Percentiles rank a stretch among this genome's conserved stretches.
Evolutionary conservation across 164 flowering plant genomes (phyloP).

Genomic region (Brasenia schreberi): DNA sequence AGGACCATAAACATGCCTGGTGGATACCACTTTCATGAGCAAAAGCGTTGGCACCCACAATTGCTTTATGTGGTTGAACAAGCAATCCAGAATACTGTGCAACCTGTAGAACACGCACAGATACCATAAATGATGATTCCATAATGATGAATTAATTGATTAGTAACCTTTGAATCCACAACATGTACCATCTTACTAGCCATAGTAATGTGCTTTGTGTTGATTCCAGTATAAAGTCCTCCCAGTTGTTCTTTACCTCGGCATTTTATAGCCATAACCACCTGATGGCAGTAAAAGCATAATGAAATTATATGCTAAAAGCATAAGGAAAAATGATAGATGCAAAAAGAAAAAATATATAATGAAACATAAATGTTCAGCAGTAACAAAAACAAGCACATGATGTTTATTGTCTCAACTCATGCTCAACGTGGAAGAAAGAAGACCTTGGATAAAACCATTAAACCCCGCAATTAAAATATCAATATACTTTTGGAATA

Average conservation of each 20-base stretch:
- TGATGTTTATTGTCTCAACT: too few relatives aligned
- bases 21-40: slow-evolving; percentile 99
- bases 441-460: too few relatives aligned
- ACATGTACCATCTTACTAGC: slow-evolving; percentile 84
- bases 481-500: too few relatives aligned
- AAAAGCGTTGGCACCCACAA: slow-evolving; percentile 97
- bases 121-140: background rate
- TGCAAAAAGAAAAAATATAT: background rate
- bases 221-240: slow-evolving; percentile 74
- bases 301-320: background rate
- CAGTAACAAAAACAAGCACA: too few relatives aligned
- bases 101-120: slow-evolving; percentile 28
- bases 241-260: slow-evolving; percentile 59
- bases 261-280: slow-evolving; percentile 81
- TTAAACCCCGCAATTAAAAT: too few relatives aligned
- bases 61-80: slow-evolving; percentile 94
- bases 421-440: too few relatives aligned
- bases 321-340: background rate
- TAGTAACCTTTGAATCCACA: too few relatives aligned
- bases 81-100: slow-evolving; percentile 69
- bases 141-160: too few relatives aligned
- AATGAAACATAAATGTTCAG: too few relatives aligned
- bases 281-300: slow-evolving; percentile 28
- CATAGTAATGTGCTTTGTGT: slow-evolving; percentile 56
- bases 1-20: slow-evolving; percentile 37